These are phyloP conservation scores for Angophora floribunda DNA, from an alignment of 345 rosid species.

Conservation along the genomic window DNA sequence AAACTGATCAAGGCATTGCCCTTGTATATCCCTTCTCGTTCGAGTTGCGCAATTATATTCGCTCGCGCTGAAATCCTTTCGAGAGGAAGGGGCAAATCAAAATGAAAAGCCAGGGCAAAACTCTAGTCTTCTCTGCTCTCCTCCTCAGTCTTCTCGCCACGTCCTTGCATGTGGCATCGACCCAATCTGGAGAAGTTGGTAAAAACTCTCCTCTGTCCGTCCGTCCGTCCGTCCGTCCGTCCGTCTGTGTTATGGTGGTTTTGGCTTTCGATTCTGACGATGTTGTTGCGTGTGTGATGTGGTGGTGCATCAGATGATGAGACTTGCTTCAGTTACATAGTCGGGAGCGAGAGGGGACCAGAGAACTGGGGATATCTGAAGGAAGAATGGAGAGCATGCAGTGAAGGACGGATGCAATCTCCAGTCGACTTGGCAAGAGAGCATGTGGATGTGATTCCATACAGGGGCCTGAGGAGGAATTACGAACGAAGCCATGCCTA, in stretches of 20 bases:
- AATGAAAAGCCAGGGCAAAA: slow-evolving; percentile 1
- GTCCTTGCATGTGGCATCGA: background rate
- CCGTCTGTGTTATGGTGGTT: background rate
- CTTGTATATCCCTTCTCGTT: background rate
- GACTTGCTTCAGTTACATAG: slow-evolving; percentile 33
- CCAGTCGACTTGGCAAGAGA: slow-evolving; percentile 16
- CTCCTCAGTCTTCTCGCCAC: background rate
- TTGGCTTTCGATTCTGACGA: background rate
- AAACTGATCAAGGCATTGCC: background rate
- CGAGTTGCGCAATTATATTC: background rate
- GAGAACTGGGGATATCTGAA: slow-evolving; percentile 34
- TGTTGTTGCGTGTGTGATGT: background rate
- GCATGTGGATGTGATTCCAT: slow-evolving; percentile 3
- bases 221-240: background rate
- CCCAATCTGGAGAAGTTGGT: slow-evolving; percentile 26
- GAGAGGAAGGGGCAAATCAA: background rate
- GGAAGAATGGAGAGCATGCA: slow-evolving; percentile 27
- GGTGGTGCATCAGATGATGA: slow-evolving; percentile 26
- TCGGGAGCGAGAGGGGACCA: slow-evolving; percentile 40
- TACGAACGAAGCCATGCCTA: slow-evolving; percentile 24
- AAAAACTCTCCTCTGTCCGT: background rate
- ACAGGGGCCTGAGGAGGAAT: background rate
- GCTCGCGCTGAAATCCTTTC: background rate
- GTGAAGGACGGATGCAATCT: slow-evolving; percentile 22
- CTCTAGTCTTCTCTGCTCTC: background rate